A percentile compares a stretch with the other conserved stretches of the same genome.
These are phyloP conservation scores for Alternaria sp. DNA, from an alignment of 2,329 filamentous ascomycete species.

Conservation along the genomic window DNA sequence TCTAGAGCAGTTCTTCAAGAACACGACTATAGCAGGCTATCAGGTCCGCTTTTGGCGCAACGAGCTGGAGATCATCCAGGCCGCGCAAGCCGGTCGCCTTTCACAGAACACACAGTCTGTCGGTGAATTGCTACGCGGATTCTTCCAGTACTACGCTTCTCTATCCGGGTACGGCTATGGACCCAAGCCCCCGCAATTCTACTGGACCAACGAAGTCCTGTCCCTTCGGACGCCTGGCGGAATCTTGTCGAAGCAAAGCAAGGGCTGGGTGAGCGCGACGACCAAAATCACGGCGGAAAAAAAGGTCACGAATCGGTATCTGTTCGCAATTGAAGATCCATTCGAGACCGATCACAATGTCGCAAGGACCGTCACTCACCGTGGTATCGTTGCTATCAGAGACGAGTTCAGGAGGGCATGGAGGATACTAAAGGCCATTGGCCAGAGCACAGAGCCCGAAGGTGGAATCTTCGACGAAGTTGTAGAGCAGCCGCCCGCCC, in stretches of 20 bases:
- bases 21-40: slow-evolving; percentile 65
- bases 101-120: slow-evolving; percentile 73
- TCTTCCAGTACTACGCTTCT: slow-evolving; percentile 86
- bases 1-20: slow-evolving; percentile 48
- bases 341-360: slow-evolving; percentile 91
- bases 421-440: slow-evolving; percentile 59
- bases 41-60: slow-evolving; percentile 80
- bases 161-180: slow-evolving; percentile 43
- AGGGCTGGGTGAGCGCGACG: slow-evolving; percentile 86
- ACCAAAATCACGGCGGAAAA: slow-evolving; percentile 68
- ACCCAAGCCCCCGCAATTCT: slow-evolving; percentile 64
- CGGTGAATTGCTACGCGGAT: slow-evolving; percentile 76
- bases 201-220: slow-evolving; percentile 81
- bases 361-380: slow-evolving; percentile 82
- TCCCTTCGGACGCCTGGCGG: slow-evolving; percentile 77
- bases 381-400: slow-evolving; percentile 79
- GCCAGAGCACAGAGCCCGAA: slow-evolving; percentile 32
- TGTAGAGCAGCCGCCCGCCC: slow-evolving; percentile 22
- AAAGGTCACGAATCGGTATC: slow-evolving; percentile 78
- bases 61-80: slow-evolving; percentile 69
- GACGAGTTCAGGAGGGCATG: slow-evolving; percentile 85
- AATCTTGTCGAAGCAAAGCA: slow-evolving; percentile 73
- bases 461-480: slow-evolving; percentile 47
- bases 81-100: slow-evolving; percentile 65
- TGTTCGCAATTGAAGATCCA: slow-evolving; percentile 90